A percentile compares a stretch with the other conserved stretches of the same genome.
Conservation (phyloP, 257 asterid species). For the Nicotiana obtusifolia region DNA sequence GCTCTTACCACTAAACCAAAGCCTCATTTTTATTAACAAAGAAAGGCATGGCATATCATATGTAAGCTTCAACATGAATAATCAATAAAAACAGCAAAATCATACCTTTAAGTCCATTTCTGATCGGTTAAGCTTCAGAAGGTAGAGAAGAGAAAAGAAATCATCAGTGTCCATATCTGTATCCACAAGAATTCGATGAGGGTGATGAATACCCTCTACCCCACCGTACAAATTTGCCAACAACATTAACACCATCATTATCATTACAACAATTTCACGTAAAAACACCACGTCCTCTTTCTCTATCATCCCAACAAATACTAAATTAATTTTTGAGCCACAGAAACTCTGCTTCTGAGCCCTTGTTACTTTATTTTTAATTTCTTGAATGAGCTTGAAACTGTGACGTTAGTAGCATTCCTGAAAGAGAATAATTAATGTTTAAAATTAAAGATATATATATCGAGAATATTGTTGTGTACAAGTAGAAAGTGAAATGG, state of each 20-base stretch:
- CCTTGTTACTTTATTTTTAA: neutral
- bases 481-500: neutral
- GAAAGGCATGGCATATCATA: neutral
- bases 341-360: neutral
- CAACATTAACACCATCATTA: neutral
- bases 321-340: neutral
- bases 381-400: neutral
- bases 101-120: conserved; percentile 70
- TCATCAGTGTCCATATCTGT: conserved; percentile 88
- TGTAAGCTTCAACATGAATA: neutral
- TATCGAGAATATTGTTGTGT: too few relatives aligned
- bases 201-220: conserved; percentile 21
- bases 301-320: neutral
- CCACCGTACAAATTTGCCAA: conserved; percentile 5
- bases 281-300: neutral
- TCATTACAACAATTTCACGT: neutral
- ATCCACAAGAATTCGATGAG: conserved; percentile 71
- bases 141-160: conserved; percentile 73
- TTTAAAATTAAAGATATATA: too few relatives aligned
- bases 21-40: neutral
- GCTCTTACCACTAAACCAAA: too few relatives aligned
- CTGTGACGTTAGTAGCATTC: neutral
- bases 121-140: conserved; percentile 72
- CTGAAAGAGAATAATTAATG: neutral
- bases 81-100: neutral